phyloP scores from a whole-genome alignment of 108 stramenopile species.

The Discostella pseudostelligera region DNA sequence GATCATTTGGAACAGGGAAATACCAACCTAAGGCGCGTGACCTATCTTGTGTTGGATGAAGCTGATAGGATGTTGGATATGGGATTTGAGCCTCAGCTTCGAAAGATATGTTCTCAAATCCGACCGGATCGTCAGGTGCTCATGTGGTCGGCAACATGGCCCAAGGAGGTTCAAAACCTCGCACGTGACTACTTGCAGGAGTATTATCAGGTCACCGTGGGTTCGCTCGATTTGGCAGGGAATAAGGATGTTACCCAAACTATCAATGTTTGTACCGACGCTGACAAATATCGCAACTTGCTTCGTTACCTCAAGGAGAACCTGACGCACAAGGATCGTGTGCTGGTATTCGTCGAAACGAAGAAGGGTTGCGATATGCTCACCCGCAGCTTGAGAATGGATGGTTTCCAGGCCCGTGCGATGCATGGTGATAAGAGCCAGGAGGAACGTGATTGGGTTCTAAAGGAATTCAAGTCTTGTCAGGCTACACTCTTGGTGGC shows the following conservation, averaged over 20 bases:
- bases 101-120: slow-evolving; percentile 94
- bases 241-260: slow-evolving; percentile 98
- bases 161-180: slow-evolving; percentile 92
- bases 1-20: slow-evolving; percentile 95
- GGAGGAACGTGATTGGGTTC: slow-evolving; percentile 96
- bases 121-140: slow-evolving; percentile 98
- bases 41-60: slow-evolving; percentile 98
- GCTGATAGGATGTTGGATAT: slow-evolving; percentile 95
- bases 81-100: slow-evolving; percentile 98
- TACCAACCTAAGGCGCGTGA: slow-evolving; percentile 94
- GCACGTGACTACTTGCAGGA: slow-evolving; percentile 93
- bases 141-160: slow-evolving; percentile 99
- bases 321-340: slow-evolving; percentile 79
- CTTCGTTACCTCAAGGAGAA: slow-evolving; percentile 76
- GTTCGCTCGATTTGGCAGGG: slow-evolving; percentile 95
- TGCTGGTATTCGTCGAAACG: slow-evolving; percentile 97
- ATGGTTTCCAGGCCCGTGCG: slow-evolving; percentile 89
- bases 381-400: slow-evolving; percentile 80
- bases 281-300: slow-evolving; percentile 89
- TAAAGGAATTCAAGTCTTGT: slow-evolving; percentile 93
- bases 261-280: slow-evolving; percentile 89
- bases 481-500: slow-evolving; percentile 89
- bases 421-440: slow-evolving; percentile 99
- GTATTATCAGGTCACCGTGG: slow-evolving; percentile 95
- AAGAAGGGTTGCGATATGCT: slow-evolving; percentile 98